Percentiles rank a stretch among this genome's conserved stretches.
phyloP scores from a whole-genome alignment of 345 rosid genomes.

The Eucalyptus curtisii region DNA sequence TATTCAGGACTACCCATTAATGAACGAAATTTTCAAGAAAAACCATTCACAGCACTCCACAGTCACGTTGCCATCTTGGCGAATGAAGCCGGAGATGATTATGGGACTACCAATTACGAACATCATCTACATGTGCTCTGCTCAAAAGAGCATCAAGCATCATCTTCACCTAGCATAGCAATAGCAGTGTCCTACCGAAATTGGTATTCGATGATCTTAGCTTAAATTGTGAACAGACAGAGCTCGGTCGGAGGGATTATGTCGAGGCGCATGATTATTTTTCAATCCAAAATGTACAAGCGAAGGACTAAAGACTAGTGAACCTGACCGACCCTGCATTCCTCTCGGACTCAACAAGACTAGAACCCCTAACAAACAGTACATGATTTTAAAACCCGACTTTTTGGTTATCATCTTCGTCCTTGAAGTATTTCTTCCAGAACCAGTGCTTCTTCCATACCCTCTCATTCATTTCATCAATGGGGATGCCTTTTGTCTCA shows the following conservation, averaged over 20 bases:
- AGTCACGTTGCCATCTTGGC: neutral
- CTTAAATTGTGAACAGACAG: neutral
- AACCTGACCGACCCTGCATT: neutral
- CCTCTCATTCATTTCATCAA: constrained; percentile 50
- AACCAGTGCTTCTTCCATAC: constrained; percentile 43
- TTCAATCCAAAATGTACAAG: neutral
- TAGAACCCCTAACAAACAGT: neutral
- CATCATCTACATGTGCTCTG: neutral
- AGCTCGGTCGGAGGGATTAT: neutral
- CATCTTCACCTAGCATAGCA: neutral
- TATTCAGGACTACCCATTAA: neutral
- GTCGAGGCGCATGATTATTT: neutral
- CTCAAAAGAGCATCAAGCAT: neutral
- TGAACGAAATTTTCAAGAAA: neutral
- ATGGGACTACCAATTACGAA: neutral
- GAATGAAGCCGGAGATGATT: neutral
- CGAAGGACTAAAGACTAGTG: constrained; percentile 27
- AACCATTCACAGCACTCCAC: neutral
- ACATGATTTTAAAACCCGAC: neutral
- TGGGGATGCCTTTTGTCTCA: constrained; percentile 56
- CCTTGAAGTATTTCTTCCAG: constrained; percentile 32
- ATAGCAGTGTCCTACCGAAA: neutral
- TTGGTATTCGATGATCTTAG: neutral
- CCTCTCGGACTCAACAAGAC: neutral
- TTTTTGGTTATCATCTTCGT: neutral